phyloP scores from a whole-genome alignment of 129 eudicot species.

The Artemisia annua region DNA sequence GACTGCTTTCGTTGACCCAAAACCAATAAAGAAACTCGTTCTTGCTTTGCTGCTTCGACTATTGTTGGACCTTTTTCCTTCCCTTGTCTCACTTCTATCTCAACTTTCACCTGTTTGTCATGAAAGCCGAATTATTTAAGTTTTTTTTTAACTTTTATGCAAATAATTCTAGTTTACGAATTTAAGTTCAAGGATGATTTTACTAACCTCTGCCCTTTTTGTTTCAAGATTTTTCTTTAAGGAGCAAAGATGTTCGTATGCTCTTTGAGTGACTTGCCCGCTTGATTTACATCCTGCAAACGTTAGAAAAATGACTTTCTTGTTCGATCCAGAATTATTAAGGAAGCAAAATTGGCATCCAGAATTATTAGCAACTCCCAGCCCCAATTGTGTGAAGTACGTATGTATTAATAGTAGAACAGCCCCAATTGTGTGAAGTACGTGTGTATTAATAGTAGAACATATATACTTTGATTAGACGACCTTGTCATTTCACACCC shows the following conservation, averaged over 20 bases:
- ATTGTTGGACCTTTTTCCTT: slow-evolving; percentile 56
- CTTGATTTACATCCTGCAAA: slow-evolving; percentile 41
- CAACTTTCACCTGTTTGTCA: slow-evolving; percentile 54
- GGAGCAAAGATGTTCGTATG: slow-evolving; percentile 46
- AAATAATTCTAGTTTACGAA: not conserved
- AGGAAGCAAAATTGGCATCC: not conserved
- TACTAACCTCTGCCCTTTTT: slow-evolving; percentile 65
- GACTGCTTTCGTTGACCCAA: slow-evolving; percentile 63
- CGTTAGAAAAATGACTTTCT: not conserved
- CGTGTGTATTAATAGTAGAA: too few relatives aligned
- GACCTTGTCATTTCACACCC: too few relatives aligned
- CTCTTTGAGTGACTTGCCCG: slow-evolving; percentile 36
- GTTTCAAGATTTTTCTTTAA: slow-evolving; percentile 50
- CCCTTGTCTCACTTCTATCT: slow-evolving; percentile 51
- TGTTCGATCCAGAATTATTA: not conserved
- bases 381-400: too few relatives aligned
- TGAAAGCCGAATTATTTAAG: not conserved
- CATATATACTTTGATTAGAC: too few relatives aligned
- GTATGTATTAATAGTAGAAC: too few relatives aligned
- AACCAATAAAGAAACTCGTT: slow-evolving; percentile 50
- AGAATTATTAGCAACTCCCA: too few relatives aligned
- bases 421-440: too few relatives aligned
- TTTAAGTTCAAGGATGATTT: not conserved
- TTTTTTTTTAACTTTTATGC: not conserved
- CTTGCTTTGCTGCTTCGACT: slow-evolving; percentile 58